Base-by-base conservation (phyloP, 2,329 filamentous ascomycete genomes). In the Trichophaea hybrida region DNA sequence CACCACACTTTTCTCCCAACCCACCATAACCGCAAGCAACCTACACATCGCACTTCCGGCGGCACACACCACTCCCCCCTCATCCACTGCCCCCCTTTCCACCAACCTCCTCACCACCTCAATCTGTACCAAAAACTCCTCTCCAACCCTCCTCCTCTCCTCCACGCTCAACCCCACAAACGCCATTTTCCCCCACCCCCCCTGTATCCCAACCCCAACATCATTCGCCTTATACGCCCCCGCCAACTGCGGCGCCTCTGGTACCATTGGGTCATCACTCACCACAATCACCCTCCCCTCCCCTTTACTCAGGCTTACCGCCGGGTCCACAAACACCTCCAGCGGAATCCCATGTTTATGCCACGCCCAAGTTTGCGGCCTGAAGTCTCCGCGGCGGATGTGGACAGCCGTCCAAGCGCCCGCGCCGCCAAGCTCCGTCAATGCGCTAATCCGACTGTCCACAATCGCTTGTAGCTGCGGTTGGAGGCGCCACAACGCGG, bases 1-100 rank as follows among this genome's bases (percentile, higher is more conserved):
- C 37, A 75, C 74, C 62, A 88, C 77, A 4, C 78, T 81, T 34
- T 75, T 77, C 40, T 90, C 84, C 86, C 86, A 90, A 0, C 88
- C 88, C 81, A 93, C 82, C 83, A 94, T 89, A 44, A 94, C 86
- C 1, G 80, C 88, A 63, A 94, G 70, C 57, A 94, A 68, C 24
- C 86, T 78, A 70, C 88, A 94, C 0, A 58, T 65, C n/a, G 50
- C 51, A 38, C 64, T 63, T 6, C 48, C 51, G 6, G 44, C 43
- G n/a, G 52, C 61, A 51, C 64, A 65, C 17, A 60, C 51, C 1
- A 53, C 54, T 4, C 50, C 50, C 6, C 50, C 50, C 38, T 55
- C 38, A 2, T 5, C 40, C 37, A 1, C 6, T 37, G 4, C 50
- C 33, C 50, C 50, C 15, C 13, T 7, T 5, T 4, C 34, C 48